Evolutionary conservation across 371 early-diverging fungal genomes (phyloP).

Genomic region (Circinella umbellata): DNA sequence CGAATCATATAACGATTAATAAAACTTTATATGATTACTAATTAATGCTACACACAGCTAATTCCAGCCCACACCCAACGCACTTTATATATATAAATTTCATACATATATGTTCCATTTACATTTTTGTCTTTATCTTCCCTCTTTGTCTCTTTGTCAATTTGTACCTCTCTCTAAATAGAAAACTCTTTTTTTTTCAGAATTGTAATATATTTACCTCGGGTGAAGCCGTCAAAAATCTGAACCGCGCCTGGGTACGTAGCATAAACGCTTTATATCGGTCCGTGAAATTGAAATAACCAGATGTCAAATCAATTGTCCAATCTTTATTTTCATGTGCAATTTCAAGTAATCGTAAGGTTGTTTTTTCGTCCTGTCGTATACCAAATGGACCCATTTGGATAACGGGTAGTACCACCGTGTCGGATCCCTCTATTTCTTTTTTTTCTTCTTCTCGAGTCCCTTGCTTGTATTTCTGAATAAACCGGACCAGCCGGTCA

Average conservation of each 20-base stretch:
- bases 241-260: slow-evolving; percentile 59
- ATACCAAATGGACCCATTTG: slow-evolving; percentile 89
- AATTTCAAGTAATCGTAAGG: slow-evolving; percentile 63
- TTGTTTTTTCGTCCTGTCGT: slow-evolving; percentile 76
- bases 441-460: not conserved
- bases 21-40: no score
- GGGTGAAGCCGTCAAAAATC: slow-evolving; percentile 86
- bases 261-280: slow-evolving; percentile 66
- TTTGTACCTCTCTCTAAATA: not conserved
- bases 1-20: no score
- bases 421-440: slow-evolving; percentile 51
- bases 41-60: no score
- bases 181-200: not conserved
- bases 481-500: slow-evolving; percentile 45
- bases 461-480: slow-evolving; percentile 10
- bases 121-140: no score
- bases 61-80: no score
- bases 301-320: slow-evolving; percentile 78
- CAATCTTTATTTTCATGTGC: slow-evolving; percentile 40
- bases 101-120: no score
- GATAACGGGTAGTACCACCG: slow-evolving; percentile 81
- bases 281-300: slow-evolving; percentile 93
- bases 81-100: no score
- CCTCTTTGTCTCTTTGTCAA: no score
- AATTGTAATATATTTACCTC: slow-evolving; percentile 51